phyloP scores from a whole-genome alignment of 129 eudicot species.

The Flaveria ramosissima region DNA sequence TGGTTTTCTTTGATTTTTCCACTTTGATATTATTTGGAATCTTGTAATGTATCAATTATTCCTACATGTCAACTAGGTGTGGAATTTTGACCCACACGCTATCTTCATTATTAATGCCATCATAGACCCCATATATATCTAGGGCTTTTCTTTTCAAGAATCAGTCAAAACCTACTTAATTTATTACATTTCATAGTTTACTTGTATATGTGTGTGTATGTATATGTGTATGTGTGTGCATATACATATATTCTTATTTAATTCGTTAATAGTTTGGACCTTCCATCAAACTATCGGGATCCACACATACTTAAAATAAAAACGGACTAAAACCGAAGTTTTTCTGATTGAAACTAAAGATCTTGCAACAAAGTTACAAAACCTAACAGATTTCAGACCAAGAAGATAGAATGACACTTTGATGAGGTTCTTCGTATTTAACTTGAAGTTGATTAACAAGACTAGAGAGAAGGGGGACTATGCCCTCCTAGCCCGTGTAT shows the following conservation, averaged over 20 bases:
- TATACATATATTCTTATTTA: too few relatives aligned
- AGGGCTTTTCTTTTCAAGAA: conserved; percentile 21
- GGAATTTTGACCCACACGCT: conserved; percentile 31
- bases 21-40: background rate
- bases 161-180: conserved; percentile 15
- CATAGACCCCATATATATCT: conserved; percentile 17
- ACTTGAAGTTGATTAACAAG: too few relatives aligned
- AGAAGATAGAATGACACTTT: too few relatives aligned
- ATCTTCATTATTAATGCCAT: conserved; percentile 24
- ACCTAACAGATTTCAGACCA: too few relatives aligned
- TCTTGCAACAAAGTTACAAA: too few relatives aligned
- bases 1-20: conserved; percentile 26
- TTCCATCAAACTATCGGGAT: background rate
- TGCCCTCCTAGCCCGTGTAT: too few relatives aligned
- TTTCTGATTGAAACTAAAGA: too few relatives aligned
- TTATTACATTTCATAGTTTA: background rate
- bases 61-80: conserved; percentile 25
- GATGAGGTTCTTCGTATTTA: too few relatives aligned
- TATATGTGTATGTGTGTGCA: too few relatives aligned
- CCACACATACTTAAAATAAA: too few relatives aligned
- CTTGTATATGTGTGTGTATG: background rate
- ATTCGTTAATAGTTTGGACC: background rate
- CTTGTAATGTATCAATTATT: conserved; percentile 19
- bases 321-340: too few relatives aligned
- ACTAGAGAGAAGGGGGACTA: too few relatives aligned